Evolutionary conservation across 192 early-diverging fungal species (phyloP).

Genomic region (Backusella psychrophila): DNA sequence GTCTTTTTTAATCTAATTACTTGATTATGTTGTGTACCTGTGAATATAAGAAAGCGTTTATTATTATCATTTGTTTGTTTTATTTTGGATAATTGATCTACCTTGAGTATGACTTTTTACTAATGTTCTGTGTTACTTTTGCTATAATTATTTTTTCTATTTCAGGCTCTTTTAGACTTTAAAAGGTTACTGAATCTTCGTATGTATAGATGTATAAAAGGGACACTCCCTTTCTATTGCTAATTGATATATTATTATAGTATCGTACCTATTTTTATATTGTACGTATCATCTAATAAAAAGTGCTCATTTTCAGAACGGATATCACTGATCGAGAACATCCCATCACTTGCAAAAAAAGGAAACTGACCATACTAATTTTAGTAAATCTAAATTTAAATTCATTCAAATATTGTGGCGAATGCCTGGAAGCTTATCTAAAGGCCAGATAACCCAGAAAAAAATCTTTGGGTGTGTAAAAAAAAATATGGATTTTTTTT

Average conservation of each 20-base stretch:
- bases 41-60: neutral
- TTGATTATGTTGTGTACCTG: neutral
- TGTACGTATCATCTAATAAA: neutral
- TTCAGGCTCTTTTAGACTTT: neutral
- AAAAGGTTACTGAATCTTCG: neutral
- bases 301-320: neutral
- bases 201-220: neutral
- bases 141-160: neutral
- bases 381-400: neutral
- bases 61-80: neutral
- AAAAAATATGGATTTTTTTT: neutral
- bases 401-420: neutral
- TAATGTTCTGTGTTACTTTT: neutral
- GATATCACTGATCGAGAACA: neutral
- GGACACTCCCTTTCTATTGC: neutral
- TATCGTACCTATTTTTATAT: neutral
- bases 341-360: neutral
- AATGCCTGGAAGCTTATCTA: neutral
- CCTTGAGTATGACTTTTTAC: neutral
- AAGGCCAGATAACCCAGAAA: no score
- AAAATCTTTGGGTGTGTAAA: no score
- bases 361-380: neutral
- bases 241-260: neutral
- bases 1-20: neutral
- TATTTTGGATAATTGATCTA: neutral